Percentiles rank a stretch among this genome's conserved stretches.
These are phyloP conservation scores for Populus tremula DNA, from an alignment of 345 rosid species.

Conservation along the genomic window DNA sequence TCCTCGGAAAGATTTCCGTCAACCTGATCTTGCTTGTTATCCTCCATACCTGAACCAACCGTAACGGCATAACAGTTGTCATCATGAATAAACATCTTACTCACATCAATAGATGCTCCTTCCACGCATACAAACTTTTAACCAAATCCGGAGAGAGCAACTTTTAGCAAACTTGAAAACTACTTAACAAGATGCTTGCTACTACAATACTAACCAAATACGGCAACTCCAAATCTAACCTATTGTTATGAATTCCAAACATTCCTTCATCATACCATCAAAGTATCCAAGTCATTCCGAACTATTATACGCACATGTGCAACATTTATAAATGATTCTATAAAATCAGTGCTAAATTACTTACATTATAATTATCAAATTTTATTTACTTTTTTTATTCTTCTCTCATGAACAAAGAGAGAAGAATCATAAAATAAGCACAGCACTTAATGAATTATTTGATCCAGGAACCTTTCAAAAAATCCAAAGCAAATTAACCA, in stretches of 20 bases:
- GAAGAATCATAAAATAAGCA: background rate
- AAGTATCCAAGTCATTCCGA: background rate
- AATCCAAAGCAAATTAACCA: background rate
- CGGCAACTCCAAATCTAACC: background rate
- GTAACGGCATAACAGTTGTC: background rate
- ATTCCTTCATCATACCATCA: background rate
- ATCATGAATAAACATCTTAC: background rate
- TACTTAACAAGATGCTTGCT: background rate
- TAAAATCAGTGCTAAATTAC: background rate
- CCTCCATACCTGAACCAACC: conserved; percentile 42
- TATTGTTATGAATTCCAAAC: background rate
- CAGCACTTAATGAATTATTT: background rate
- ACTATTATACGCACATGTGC: background rate
- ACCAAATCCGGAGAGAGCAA: background rate
- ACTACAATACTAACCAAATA: background rate
- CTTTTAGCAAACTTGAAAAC: background rate
- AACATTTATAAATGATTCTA: background rate
- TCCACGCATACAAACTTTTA: background rate
- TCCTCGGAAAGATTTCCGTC: conserved; percentile 42
- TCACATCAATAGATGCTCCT: background rate
- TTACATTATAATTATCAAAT: background rate
- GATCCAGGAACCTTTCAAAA: background rate
- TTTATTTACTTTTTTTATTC: background rate
- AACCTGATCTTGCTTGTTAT: conserved; percentile 48
- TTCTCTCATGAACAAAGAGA: background rate